Conservation (phyloP, 768 basidiomycete species). For the Suillus subaureus region DNA sequence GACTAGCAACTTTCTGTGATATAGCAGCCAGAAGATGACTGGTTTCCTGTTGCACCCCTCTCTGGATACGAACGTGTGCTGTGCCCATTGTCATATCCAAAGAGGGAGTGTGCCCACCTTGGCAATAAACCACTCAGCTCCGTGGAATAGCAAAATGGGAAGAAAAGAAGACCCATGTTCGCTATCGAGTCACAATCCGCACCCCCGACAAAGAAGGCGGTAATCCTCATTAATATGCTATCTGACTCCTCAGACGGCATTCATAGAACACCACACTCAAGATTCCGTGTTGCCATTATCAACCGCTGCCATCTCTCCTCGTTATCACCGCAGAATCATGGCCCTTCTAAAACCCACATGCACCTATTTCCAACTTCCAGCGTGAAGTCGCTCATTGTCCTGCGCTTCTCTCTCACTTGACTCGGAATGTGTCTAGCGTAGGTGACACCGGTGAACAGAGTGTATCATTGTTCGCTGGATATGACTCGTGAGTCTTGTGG, state of each 20-base stretch:
- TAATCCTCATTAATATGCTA: slow-evolving; percentile 2
- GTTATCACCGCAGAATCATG: background rate
- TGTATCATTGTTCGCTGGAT: slow-evolving; percentile 6
- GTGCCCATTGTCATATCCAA: background rate
- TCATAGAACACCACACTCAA: background rate
- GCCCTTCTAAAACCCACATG: background rate
- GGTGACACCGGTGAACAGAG: background rate
- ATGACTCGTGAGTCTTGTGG: background rate
- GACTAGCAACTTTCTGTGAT: background rate
- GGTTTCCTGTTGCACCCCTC: background rate
- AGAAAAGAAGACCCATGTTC: background rate
- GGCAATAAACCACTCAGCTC: background rate
- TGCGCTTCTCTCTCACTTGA: background rate
- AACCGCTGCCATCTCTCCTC: background rate
- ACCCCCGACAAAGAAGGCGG: background rate
- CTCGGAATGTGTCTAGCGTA: background rate
- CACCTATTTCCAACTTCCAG: background rate
- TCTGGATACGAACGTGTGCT: background rate
- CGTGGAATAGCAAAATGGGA: background rate
- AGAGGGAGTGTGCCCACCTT: background rate
- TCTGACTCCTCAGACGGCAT: background rate
- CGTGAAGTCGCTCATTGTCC: background rate
- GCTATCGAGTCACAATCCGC: slow-evolving; percentile 4
- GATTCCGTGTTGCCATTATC: background rate
- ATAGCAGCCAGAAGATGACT: background rate